Evolutionary conservation across 1,284 basidiomycete species (phyloP).

Genomic region (Athelia psychrophila): DNA sequence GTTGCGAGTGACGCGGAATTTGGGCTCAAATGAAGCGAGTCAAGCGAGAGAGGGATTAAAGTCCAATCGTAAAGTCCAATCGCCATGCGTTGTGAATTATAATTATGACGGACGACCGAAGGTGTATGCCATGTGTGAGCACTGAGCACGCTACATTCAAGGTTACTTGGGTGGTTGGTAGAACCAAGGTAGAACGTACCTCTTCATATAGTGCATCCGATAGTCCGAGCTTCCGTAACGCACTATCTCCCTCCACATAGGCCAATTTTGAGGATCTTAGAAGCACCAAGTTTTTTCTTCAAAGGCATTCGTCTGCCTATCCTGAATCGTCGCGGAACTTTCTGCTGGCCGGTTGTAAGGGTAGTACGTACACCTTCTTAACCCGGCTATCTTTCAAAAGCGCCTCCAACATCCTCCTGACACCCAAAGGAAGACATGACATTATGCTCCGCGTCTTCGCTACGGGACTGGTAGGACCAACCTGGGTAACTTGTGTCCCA

Average conservation of each 20-base stretch:
- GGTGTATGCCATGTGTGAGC: too few relatives aligned
- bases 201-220: conserved; percentile 7
- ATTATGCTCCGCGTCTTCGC: too few relatives aligned
- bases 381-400: not conserved
- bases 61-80: conserved; percentile 27
- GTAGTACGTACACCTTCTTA: not conserved
- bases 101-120: conserved; percentile 12
- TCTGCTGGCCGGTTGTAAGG: not conserved
- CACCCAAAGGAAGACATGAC: too few relatives aligned
- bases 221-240: not conserved
- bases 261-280: not conserved
- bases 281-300: not conserved
- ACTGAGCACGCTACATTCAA: not conserved
- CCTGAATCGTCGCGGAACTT: not conserved
- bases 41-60: conserved; percentile 19
- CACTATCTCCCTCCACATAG: conserved; percentile 1
- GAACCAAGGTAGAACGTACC: too few relatives aligned
- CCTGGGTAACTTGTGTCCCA: too few relatives aligned
- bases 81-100: conserved; percentile 28
- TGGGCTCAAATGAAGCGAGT: conserved; percentile 23
- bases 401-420: too few relatives aligned
- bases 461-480: too few relatives aligned
- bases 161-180: not conserved
- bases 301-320: not conserved
- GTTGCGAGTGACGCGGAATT: conserved; percentile 17